Evolutionary conservation across 306 rosid genomes (phyloP).

Genomic region (Sesbania bispinosa): DNA sequence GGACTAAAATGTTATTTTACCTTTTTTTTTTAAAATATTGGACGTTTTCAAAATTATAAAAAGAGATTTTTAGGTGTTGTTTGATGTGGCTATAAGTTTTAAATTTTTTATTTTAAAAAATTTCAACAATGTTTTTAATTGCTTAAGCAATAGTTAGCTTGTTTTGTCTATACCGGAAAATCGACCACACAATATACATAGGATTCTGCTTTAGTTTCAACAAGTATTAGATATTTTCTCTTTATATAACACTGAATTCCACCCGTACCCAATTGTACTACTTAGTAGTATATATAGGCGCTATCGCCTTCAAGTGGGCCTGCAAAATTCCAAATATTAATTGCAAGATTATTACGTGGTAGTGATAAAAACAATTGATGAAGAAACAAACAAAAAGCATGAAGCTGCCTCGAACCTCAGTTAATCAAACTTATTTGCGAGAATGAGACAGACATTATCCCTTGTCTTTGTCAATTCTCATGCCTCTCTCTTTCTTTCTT

Average conservation of each 20-base stretch:
- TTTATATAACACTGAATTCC: too few relatives aligned
- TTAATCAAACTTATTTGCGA: constrained; percentile 37
- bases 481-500: not conserved
- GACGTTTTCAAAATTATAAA: too few relatives aligned
- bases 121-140: too few relatives aligned
- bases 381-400: constrained; percentile 44
- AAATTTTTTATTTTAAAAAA: too few relatives aligned
- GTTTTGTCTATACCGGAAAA: not conserved
- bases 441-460: constrained; percentile 11
- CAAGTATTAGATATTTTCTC: not conserved
- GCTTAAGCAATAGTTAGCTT: too few relatives aligned
- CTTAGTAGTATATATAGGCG: too few relatives aligned
- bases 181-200: not conserved
- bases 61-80: too few relatives aligned
- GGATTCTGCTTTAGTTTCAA: not conserved
- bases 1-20: too few relatives aligned
- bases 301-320: not conserved
- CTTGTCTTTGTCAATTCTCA: too few relatives aligned
- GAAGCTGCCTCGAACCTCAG: constrained; percentile 62
- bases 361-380: not conserved
- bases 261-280: not conserved
- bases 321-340: not conserved
- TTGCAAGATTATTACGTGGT: not conserved
- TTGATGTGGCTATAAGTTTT: too few relatives aligned
- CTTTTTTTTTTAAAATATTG: too few relatives aligned